These are phyloP conservation scores for Cryoendolithus antarcticus DNA, from an alignment of 2,329 filamentous ascomycete genomes.

Conservation along the genomic window DNA sequence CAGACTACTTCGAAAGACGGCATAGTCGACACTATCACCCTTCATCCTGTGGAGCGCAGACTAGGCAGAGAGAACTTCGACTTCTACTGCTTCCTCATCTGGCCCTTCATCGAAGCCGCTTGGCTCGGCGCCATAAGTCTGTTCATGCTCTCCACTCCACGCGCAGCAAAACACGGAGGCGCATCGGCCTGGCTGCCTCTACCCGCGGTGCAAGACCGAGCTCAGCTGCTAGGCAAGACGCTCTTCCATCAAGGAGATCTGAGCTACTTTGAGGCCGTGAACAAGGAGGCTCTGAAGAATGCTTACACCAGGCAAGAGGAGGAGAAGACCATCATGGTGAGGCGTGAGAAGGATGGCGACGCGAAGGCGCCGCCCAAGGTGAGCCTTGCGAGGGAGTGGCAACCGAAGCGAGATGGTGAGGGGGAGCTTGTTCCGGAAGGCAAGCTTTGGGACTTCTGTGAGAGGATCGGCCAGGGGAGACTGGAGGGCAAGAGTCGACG, in stretches of 20 bases:
- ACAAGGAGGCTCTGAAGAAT: constrained; percentile 95
- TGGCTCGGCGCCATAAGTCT: constrained; percentile 87
- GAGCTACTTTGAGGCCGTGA: constrained; percentile 94
- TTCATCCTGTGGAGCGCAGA: constrained; percentile 63
- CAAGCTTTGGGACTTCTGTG: constrained; percentile 80
- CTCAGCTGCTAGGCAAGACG: constrained; percentile 75
- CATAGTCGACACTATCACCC: constrained; percentile 54
- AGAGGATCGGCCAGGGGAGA: constrained; percentile 68
- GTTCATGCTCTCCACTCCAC: constrained; percentile 70
- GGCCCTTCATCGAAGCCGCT: constrained; percentile 91
- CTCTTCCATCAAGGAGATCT: constrained; percentile 95
- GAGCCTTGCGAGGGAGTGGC: constrained; percentile 44
- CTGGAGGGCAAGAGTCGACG: constrained; percentile 90
- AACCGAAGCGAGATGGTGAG: constrained; percentile 49
- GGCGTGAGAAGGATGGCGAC: constrained; percentile 47
- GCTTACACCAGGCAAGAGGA: constrained; percentile 79
- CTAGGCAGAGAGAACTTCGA: constrained; percentile 88
- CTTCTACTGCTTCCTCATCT: constrained; percentile 97
- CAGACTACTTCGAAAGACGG: constrained; percentile 46
- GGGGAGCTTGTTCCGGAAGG: constrained; percentile 60
- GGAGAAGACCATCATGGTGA: constrained; percentile 71
- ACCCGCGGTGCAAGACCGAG: constrained; percentile 50
- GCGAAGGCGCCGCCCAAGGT: constrained; percentile 49
- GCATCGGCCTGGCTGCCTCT: constrained; percentile 47
- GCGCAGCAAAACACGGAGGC: constrained; percentile 4